Evolutionary conservation across 2,329 filamentous ascomycete species (phyloP), one percentile per base, ranked within the genome.

Genomic region (Aspergillus novoparasiticus): DNA sequence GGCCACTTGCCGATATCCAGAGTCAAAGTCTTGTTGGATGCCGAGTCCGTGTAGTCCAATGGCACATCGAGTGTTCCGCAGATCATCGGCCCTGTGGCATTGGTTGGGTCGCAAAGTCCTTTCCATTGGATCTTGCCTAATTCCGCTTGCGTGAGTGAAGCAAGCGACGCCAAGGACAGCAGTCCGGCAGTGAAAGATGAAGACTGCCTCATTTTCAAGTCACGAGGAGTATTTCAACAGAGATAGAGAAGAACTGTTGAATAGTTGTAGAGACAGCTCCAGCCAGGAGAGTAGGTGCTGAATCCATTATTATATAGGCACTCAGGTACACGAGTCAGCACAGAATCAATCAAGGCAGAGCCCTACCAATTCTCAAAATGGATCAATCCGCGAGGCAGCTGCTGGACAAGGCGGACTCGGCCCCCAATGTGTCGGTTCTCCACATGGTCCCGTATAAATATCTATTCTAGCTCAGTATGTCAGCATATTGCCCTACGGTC

Each of bases 61-160:
- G 63, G 63, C 32, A 65, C 63, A 4, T 65, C 63, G 11, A 63
- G 48, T 23, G 60, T 58, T n/a, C 57, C 63, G 36, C 63, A 65
- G 48, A 51, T 51, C 48, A 51, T 28, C 11, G 48, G 48, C 26
- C n/a, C 48, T 3, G 57, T 48, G 2, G 11, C 43, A 58, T 34
- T 58, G 11, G 57, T 58, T 19, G 45, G 32, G 45, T 36, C 32
- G 14, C 57, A 58, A 12, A 23, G 45, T 26, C 57, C 57, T 58
- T 32, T 58, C 57, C 57, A 58, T 4, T 51, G 43, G 30, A 58
- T 50, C 16, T 58, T 58, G n/a, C 57, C 57, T 14, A 58, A 23
- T 36, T 58, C 57, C 26, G 57, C 57, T 39, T 58, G 57, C 19
- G 57, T 23, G 30, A 50, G 19, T 21, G 57, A 30, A 10, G 57